phyloP scores from a whole-genome alignment of 805 yeast genomes.

The Ogataea degrootiae region DNA sequence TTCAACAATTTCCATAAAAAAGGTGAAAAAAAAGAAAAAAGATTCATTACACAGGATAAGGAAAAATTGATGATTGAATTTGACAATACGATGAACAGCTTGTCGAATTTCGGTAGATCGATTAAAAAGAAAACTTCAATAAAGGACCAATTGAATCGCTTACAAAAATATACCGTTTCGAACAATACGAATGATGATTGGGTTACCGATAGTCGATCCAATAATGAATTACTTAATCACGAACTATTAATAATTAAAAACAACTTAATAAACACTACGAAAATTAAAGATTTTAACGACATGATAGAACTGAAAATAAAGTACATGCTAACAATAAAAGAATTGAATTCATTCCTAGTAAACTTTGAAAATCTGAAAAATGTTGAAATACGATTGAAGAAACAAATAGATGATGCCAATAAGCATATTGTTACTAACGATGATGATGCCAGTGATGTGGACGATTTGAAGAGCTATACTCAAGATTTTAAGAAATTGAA shows the following conservation, averaged over 20 bases:
- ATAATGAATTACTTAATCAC: constrained; percentile 32
- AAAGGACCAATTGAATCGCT: constrained; percentile 1
- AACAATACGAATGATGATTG: too few species aligned
- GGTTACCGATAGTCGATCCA: not conserved
- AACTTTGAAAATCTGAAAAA: constrained; percentile 37
- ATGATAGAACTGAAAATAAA: constrained; percentile 47
- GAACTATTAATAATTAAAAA: constrained; percentile 31
- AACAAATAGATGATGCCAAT: constrained; percentile 22
- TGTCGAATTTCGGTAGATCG: constrained; percentile 31
- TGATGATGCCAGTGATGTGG: constrained; percentile 25
- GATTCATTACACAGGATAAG: constrained; percentile 52
- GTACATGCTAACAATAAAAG: constrained; percentile 46
- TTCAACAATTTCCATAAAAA: constrained; percentile 48
- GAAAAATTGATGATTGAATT: constrained; percentile 51
- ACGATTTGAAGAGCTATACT: constrained; percentile 13
- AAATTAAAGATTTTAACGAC: constrained; percentile 44
- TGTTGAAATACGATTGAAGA: constrained; percentile 27
- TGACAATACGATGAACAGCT: constrained; percentile 46
- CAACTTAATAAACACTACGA: constrained; percentile 24
- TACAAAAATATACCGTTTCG: not conserved
- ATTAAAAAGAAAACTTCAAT: constrained; percentile 10
- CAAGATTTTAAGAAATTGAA: constrained; percentile 10
- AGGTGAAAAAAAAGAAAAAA: constrained; percentile 61
- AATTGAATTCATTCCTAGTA: constrained; percentile 34
- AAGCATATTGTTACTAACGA: constrained; percentile 1